Percentiles rank a stretch among this genome's conserved stretches.
Evolutionary conservation across 148 eudicot species (phyloP).

Genomic region (Fagopyrum esculentum): DNA sequence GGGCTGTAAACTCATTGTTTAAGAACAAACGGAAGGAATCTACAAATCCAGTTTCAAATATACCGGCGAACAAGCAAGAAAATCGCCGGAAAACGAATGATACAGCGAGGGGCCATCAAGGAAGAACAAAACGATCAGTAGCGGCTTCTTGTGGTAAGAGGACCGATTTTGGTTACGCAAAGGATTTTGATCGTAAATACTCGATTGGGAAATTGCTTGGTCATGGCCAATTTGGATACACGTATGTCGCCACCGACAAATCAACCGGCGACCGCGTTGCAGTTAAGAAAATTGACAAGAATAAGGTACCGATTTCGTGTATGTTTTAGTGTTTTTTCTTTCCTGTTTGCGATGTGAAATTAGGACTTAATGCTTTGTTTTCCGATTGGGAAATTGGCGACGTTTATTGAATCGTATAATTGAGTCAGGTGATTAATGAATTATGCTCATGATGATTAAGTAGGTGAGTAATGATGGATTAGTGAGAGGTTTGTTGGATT

Average conservation of each 20-base stretch:
- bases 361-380: background rate
- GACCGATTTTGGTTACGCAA: constrained; percentile 91
- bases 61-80: background rate
- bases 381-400: background rate
- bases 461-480: constrained; percentile 2
- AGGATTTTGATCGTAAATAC: constrained; percentile 62
- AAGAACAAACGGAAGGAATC: constrained; percentile 3
- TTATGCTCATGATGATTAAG: background rate
- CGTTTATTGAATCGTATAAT: too few species aligned
- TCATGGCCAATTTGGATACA: constrained; percentile 96
- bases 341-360: background rate
- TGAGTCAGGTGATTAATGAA: background rate
- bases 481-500: background rate
- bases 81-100: background rate
- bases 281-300: constrained; percentile 89
- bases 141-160: constrained; percentile 60
- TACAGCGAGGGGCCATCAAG: background rate
- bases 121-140: constrained; percentile 26
- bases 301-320: constrained; percentile 40
- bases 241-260: constrained; percentile 78
- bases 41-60: constrained; percentile 2
- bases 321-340: background rate
- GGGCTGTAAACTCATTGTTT: background rate
- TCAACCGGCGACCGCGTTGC: constrained; percentile 87
- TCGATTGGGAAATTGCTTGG: constrained; percentile 84